phyloP scores from a whole-genome alignment of 192 early-diverging fungal genomes.

The Paraglomus occultum region DNA sequence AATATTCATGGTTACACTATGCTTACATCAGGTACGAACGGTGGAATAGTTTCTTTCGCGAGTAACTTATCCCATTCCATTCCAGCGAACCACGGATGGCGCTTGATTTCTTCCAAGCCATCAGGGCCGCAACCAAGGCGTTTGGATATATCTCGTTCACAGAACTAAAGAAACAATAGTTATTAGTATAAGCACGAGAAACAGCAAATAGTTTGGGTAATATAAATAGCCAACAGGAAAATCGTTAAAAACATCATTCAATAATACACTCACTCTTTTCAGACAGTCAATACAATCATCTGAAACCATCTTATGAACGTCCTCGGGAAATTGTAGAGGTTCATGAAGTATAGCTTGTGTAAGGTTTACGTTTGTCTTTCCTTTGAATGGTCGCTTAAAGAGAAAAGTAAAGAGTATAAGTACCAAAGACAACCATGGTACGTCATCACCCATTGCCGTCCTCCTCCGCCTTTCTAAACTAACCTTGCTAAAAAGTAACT shows the following conservation, averaged over 20 bases:
- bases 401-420: slow-evolving; percentile 8
- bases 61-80: slow-evolving; percentile 78
- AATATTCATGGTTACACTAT: neutral
- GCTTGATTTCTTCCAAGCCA: slow-evolving; percentile 66
- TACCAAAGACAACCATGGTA: slow-evolving; percentile 2
- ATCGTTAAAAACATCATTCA: slow-evolving; percentile 17
- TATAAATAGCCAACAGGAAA: slow-evolving; percentile 7
- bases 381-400: slow-evolving; percentile 72
- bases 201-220: slow-evolving; percentile 9
- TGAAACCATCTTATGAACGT: slow-evolving; percentile 45
- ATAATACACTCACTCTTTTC: slow-evolving; percentile 39
- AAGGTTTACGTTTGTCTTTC: slow-evolving; percentile 71
- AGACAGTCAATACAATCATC: slow-evolving; percentile 53
- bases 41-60: slow-evolving; percentile 66
- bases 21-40: slow-evolving; percentile 83
- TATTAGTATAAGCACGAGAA: neutral
- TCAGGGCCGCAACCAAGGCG: slow-evolving; percentile 78
- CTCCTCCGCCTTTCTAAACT: neutral
- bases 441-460: neutral
- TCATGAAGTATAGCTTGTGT: slow-evolving; percentile 70
- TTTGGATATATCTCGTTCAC: slow-evolving; percentile 68
- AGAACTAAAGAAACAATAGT: slow-evolving; percentile 56
- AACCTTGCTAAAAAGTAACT: slow-evolving; percentile 77
- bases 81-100: slow-evolving; percentile 76
- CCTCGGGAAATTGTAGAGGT: slow-evolving; percentile 63